Percentiles rank a stretch among this genome's conserved stretches.
Conservation (phyloP, 148 eudicot species). For the Persicaria tinctoria region DNA sequence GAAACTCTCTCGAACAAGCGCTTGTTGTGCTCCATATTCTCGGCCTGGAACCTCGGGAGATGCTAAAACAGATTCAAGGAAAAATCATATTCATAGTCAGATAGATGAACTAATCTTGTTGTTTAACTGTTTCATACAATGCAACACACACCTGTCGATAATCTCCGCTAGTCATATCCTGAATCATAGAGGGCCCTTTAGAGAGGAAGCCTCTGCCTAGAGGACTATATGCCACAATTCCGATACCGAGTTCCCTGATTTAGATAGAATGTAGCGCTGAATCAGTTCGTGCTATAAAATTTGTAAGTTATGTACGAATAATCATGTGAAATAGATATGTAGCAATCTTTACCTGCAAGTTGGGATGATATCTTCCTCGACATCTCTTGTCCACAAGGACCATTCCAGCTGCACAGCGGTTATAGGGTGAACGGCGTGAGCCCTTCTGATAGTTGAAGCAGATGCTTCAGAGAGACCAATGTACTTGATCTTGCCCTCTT, state of each 20-base stretch:
- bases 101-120: not conserved
- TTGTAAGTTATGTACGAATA: too few relatives aligned
- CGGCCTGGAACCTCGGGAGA: constrained; percentile 16
- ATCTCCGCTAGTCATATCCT: constrained; percentile 11
- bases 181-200: constrained; percentile 15
- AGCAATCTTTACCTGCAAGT: constrained; percentile 15
- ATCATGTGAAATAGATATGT: too few relatives aligned
- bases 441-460: constrained; percentile 23
- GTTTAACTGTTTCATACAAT: not conserved
- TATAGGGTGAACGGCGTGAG: constrained; percentile 21
- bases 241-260: constrained; percentile 22
- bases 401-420: constrained; percentile 20
- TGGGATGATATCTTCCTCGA: constrained; percentile 18
- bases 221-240: constrained; percentile 22
- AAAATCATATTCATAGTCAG: too few relatives aligned
- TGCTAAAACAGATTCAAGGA: not conserved
- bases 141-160: constrained; percentile 14
- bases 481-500: constrained; percentile 23
- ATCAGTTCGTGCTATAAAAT: not conserved
- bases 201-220: constrained; percentile 22
- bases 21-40: constrained; percentile 19
- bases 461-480: constrained; percentile 23
- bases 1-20: constrained; percentile 13
- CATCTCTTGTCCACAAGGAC: constrained; percentile 23
- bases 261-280: not conserved